A percentile compares a stretch with the other conserved stretches of the same genome.
Evolutionary conservation across 2,329 filamentous ascomycete species (phyloP).

Genomic region (Diaporthe velutina): DNA sequence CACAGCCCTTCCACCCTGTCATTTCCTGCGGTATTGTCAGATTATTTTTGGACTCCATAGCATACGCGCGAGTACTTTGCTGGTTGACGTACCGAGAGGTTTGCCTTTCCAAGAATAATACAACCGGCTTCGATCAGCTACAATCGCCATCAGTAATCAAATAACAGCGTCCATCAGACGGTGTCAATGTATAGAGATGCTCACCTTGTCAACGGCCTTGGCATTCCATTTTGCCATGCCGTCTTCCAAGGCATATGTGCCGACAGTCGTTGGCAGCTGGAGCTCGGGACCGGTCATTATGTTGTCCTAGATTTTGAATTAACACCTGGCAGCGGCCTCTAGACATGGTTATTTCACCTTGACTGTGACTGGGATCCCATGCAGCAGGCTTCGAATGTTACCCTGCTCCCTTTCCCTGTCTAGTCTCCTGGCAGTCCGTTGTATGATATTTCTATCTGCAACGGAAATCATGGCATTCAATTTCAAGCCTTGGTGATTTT

Average conservation of each 20-base stretch:
- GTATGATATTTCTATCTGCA: neutral
- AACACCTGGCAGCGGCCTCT: neutral
- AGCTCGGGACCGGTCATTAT: neutral
- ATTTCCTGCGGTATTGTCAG: neutral
- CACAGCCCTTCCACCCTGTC: neutral
- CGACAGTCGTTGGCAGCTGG: neutral
- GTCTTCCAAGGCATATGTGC: neutral
- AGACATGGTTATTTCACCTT: neutral
- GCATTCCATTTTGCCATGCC: neutral
- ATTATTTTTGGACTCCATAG: neutral
- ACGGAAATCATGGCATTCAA: conserved; percentile 1
- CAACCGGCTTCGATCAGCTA: neutral
- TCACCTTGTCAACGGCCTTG: neutral
- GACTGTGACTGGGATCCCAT: neutral
- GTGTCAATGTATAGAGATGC: neutral
- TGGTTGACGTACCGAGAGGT: neutral
- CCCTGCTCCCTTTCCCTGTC: neutral
- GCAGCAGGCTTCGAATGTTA: neutral
- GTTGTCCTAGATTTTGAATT: neutral
- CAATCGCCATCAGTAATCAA: neutral
- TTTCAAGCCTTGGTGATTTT: neutral
- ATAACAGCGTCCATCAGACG: neutral
- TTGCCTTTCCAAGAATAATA: neutral
- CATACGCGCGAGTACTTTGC: fast-evolving
- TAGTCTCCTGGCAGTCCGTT: neutral